A percentile compares a stretch with the other conserved stretches of the same genome.
Conservation (phyloP, 1,139 yeast genomes). For the Geotrichum aggregatum region DNA sequence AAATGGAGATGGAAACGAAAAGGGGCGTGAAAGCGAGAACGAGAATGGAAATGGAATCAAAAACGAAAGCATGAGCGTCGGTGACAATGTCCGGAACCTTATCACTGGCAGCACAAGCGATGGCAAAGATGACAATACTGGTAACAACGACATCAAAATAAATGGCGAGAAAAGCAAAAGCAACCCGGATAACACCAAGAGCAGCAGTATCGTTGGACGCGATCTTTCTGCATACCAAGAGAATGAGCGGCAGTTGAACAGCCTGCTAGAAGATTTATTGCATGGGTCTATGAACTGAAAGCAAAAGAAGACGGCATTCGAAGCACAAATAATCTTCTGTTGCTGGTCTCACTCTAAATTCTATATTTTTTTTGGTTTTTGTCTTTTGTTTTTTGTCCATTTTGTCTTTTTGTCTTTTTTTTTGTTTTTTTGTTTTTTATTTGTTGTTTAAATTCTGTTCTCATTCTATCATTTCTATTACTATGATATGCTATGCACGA, state of each 20-base stretch:
- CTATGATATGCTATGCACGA: not conserved
- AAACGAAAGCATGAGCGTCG: too few species aligned
- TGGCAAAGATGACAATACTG: not conserved
- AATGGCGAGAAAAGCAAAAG: not conserved
- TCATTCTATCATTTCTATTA: not conserved
- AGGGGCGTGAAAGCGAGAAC: not conserved
- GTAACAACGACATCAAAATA: not conserved
- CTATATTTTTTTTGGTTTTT: not conserved
- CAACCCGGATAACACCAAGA: not conserved
- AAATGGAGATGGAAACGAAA: not conserved
- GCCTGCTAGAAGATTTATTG: conserved; percentile 10
- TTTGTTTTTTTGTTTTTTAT: not conserved
- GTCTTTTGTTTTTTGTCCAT: not conserved
- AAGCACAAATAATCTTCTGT: not conserved
- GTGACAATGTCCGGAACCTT: not conserved
- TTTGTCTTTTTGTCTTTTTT: not conserved
- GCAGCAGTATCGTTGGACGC: not conserved
- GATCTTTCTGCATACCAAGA: not conserved
- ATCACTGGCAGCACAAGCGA: not conserved
- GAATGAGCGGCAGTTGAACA: conserved; percentile 9
- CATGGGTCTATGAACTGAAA: conserved; percentile 1
- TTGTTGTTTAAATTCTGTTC: not conserved
- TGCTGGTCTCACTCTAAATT: too few species aligned
- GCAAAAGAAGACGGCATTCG: too few species aligned
- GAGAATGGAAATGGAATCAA: not conserved